phyloP scores from a whole-genome alignment of 2,329 filamentous ascomycete genomes.

The Xylaria sp. region DNA sequence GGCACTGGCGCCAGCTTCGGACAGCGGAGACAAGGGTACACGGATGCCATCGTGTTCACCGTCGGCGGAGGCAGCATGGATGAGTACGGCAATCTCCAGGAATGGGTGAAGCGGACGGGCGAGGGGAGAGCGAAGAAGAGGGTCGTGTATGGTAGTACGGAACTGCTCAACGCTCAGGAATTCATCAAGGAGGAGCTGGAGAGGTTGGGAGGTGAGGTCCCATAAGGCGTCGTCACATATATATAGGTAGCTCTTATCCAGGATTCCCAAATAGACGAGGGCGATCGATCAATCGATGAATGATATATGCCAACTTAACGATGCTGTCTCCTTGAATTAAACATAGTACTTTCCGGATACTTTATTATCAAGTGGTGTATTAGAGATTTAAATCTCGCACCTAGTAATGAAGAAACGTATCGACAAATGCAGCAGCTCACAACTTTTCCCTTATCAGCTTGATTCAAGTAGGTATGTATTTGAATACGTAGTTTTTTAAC shows the following conservation, averaged over 20 bases:
- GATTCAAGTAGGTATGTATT: slow-evolving; percentile 6
- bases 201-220: slow-evolving; percentile 69
- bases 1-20: slow-evolving; percentile 88
- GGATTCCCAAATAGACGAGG: slow-evolving; percentile 8
- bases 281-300: slow-evolving; percentile 7
- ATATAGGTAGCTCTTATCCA: not conserved
- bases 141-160: slow-evolving; percentile 95
- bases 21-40: slow-evolving; percentile 88
- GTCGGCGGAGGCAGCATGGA: slow-evolving; percentile 98
- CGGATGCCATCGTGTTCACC: slow-evolving; percentile 91
- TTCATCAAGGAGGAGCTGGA: slow-evolving; percentile 73
- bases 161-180: slow-evolving; percentile 75
- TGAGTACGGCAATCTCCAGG: slow-evolving; percentile 96
- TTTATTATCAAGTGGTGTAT: not conserved
- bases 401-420: no score
- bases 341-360: not conserved
- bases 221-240: slow-evolving; percentile 26
- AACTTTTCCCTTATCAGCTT: not conserved
- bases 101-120: slow-evolving; percentile 86
- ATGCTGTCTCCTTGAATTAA: not conserved
- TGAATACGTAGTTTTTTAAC: slow-evolving; percentile 7
- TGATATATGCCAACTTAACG: slow-evolving; percentile 5
- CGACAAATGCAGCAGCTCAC: not conserved
- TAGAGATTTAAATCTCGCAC: not conserved
- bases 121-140: slow-evolving; percentile 75